Evolutionary conservation across 805 yeast genomes (phyloP).

Genomic region (Wickerhamomyces ciferrii): DNA sequence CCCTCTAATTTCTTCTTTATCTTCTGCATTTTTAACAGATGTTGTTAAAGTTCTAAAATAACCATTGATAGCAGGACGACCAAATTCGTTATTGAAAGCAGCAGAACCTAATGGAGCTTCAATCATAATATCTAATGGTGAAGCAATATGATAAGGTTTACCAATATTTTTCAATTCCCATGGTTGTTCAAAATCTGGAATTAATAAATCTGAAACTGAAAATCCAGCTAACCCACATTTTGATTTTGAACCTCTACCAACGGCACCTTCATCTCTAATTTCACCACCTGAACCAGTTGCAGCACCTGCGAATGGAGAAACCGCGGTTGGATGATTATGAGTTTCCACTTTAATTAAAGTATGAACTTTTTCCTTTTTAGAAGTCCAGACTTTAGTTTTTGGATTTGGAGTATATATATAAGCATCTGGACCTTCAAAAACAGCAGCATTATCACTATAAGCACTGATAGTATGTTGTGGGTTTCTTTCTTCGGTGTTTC

Average conservation of each 20-base stretch:
- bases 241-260: slow-evolving; percentile 96
- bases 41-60: slow-evolving; percentile 95
- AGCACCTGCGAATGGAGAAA: slow-evolving; percentile 98
- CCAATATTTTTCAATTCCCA: slow-evolving; percentile 89
- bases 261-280: slow-evolving; percentile 99
- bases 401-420: slow-evolving; percentile 77
- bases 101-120: slow-evolving; percentile 98
- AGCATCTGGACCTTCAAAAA: slow-evolving; percentile 78
- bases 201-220: slow-evolving; percentile 83
- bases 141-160: slow-evolving; percentile 88
- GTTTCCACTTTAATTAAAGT: slow-evolving; percentile 96
- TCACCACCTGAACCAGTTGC: slow-evolving; percentile 99
- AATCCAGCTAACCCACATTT: slow-evolving; percentile 96
- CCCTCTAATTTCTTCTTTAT: slow-evolving; percentile 78
- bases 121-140: slow-evolving; percentile 89
- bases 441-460: slow-evolving; percentile 97
- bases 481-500: slow-evolving; percentile 80
- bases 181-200: slow-evolving; percentile 84
- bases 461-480: slow-evolving; percentile 88
- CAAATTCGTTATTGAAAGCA: slow-evolving; percentile 97
- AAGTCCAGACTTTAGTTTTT: slow-evolving; percentile 64
- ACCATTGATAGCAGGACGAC: slow-evolving; percentile 96
- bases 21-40: slow-evolving; percentile 55
- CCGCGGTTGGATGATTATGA: slow-evolving; percentile 99
- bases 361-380: slow-evolving; percentile 74